Evolutionary conservation across 768 basidiomycete species (phyloP), one percentile per base, ranked within the genome.

Genomic region (Ramaria rubella): DNA sequence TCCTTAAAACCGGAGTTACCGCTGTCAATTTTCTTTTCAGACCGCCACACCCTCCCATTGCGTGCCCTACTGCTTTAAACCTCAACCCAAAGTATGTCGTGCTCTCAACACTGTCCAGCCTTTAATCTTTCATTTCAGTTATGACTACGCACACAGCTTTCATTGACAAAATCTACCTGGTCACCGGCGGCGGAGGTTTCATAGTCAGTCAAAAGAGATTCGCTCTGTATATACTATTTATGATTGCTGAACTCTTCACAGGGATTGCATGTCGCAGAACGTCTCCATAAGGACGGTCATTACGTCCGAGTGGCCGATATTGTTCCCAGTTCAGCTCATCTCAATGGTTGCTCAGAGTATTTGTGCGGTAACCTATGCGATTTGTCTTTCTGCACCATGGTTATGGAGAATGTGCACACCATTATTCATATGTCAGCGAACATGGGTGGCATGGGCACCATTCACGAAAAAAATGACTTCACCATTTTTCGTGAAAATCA

Each of bases 391-490:
- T 79, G 75, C 60, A 55, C 67, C 14, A 65, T 61, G 2, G 74
- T 63, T 1, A 69, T 79, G 6, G 63, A 61, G n/a, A 76, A 69
- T 27, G 70, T 79, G 0, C 60, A 74, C 49, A 70, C 67, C 6
- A 72, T 84, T 24, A 67, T 82, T 19, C 82, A 84, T 63, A 78
- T 83, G 59, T 80, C 82, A 11, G 82, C 81, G 1, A 78, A 71
- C 21, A 82, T 81, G 81, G 82, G 81, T 3, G 82, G 82, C 0
- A 84, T 84, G 83, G 82, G 82, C 1, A 74, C 75, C 0, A 84
- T 83, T 45, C 81, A 83, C 59, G 61, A 67, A 4, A 67, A 62
- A 0, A 83, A 83, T 62, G 77, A 80, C 48, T 68, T 74, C 42
- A 57, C 58, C 17, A 79, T 82, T 26, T 84, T 82, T 59, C 55